These are phyloP conservation scores for Colletotrichum destructivum DNA, from an alignment of 2,329 filamentous ascomycete species.

Conservation along the genomic window DNA sequence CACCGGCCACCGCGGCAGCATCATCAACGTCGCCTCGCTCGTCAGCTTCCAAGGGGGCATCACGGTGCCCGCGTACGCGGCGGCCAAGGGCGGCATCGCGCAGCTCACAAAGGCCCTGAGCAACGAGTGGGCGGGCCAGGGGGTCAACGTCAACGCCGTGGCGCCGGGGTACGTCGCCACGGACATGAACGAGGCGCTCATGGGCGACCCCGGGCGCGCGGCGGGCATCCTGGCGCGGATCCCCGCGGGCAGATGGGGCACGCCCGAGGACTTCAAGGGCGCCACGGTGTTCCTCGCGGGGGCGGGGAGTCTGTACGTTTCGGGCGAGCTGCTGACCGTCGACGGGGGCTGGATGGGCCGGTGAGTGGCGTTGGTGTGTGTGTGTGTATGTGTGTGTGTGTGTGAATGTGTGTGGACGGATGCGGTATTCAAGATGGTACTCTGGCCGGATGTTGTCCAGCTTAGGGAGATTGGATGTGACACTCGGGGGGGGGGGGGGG, in stretches of 20 bases:
- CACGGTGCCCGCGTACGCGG: slow-evolving; percentile 89
- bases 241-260: slow-evolving; percentile 87
- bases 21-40: slow-evolving; percentile 89
- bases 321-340: slow-evolving; percentile 84
- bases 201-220: slow-evolving; percentile 78
- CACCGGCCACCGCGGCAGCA: slow-evolving; percentile 73
- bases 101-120: slow-evolving; percentile 88
- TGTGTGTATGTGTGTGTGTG: no score
- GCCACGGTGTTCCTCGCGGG: slow-evolving; percentile 84
- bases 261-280: slow-evolving; percentile 89
- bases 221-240: slow-evolving; percentile 84
- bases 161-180: slow-evolving; percentile 92
- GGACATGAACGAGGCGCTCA: slow-evolving; percentile 91
- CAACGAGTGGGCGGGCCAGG: slow-evolving; percentile 87
- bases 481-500: slow-evolving; percentile 18
- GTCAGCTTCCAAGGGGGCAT: slow-evolving; percentile 89
- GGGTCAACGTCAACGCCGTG: slow-evolving; percentile 88
- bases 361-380: slow-evolving; percentile 56
- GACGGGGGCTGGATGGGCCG: slow-evolving; percentile 96
- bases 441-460: not conserved
- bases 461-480: not conserved
- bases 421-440: not conserved
- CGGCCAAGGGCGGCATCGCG: slow-evolving; percentile 86
- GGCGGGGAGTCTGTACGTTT: slow-evolving; percentile 82
- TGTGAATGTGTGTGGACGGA: not conserved